These are phyloP conservation scores for Pythium apleroticum DNA, from an alignment of 352 stramenopile genomes.

Conservation along the genomic window DNA sequence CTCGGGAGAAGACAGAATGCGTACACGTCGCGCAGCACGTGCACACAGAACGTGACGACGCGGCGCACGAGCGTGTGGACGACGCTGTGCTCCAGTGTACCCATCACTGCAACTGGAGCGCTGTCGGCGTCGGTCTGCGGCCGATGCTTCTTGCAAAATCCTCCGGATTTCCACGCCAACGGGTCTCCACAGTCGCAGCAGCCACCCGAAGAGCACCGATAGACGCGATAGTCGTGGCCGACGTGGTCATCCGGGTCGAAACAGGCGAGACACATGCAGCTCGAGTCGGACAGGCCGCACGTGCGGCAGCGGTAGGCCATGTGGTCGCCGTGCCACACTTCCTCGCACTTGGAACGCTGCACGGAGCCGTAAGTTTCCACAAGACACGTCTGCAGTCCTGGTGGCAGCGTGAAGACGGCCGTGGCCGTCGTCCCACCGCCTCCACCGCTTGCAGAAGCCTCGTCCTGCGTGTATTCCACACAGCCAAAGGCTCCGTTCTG, in stretches of 20 bases:
- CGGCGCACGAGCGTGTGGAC: slow-evolving; percentile 45
- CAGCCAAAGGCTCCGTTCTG: slow-evolving; percentile 39
- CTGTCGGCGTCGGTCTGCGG: slow-evolving; percentile 8
- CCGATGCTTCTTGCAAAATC: slow-evolving; percentile 77
- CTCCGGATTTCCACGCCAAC: slow-evolving; percentile 70
- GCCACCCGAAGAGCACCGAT: slow-evolving; percentile 74
- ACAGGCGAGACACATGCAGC: slow-evolving; percentile 82
- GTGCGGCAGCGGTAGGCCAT: slow-evolving; percentile 85
- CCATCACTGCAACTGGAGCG: slow-evolving; percentile 25
- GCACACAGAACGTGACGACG: slow-evolving; percentile 54
- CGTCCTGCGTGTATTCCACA: slow-evolving; percentile 37
- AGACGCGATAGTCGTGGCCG: slow-evolving; percentile 81
- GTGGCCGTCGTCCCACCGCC: slow-evolving; percentile 5
- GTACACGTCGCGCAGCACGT: slow-evolving; percentile 62
- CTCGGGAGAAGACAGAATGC: slow-evolving; percentile 42
- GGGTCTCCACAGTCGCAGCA: slow-evolving; percentile 85
- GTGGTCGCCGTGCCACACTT: slow-evolving; percentile 87
- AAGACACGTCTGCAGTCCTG: slow-evolving; percentile 50
- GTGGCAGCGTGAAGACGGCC: slow-evolving; percentile 36
- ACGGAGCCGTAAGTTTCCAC: slow-evolving; percentile 57
- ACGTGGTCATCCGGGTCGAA: slow-evolving; percentile 81
- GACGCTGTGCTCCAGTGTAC: slow-evolving; percentile 36
- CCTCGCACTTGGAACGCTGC: slow-evolving; percentile 76
- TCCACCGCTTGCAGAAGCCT: slow-evolving; percentile 13
- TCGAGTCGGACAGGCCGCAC: slow-evolving; percentile 83